Base-by-base conservation (phyloP, 345 rosid species). In the Heritiera littoralis region DNA sequence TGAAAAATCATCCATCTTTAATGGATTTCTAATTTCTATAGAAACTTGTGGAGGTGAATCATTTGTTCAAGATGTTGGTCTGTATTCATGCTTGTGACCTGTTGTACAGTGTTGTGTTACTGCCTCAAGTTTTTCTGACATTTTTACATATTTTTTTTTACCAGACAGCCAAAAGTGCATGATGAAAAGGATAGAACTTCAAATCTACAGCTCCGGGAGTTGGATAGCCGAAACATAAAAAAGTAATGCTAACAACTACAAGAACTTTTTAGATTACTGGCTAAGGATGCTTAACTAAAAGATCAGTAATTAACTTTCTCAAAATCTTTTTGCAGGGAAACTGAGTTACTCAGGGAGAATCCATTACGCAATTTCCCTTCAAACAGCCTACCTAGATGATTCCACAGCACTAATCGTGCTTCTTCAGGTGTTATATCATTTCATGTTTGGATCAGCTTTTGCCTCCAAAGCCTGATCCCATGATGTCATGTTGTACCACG, bases 291-390 rank as follows among this genome's bases (percentile, higher is more conserved):
- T 11, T 4, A 45, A 71, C 13, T 7, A 38, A 52, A 49, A 4
- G 41, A 20, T 10, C 13, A 46, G 71, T 72, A 35, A 74, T 51
- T 51, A 68, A 40, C 45, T 20, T 54, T 61, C 15, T 43, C 52
- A 41, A 12, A 45, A 77, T 38, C 71, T 20, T 23, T 69, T 32
- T 58, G 79, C 87, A 92, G 97, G 86, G 97, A 91, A 81, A 89
- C 94, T 15, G 95, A 90, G 81, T 85, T 95, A 20, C 82, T 95
- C 79, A 86, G 91, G 84, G 90, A 90, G 84, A 90, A 92, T 72
- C 99, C 98, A 2, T 80, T 93, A 63, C 89, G 98, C 74, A 89
- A 93, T 82, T 95, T 95, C 84, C 97, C 98, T 55, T 72, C 79
- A 23, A 87, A 74, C 83, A 87, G 93, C 80, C 92, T 92, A 78